phyloP scores from a whole-genome alignment of 306 rosid species.

The Echinosophora koreensis region DNA sequence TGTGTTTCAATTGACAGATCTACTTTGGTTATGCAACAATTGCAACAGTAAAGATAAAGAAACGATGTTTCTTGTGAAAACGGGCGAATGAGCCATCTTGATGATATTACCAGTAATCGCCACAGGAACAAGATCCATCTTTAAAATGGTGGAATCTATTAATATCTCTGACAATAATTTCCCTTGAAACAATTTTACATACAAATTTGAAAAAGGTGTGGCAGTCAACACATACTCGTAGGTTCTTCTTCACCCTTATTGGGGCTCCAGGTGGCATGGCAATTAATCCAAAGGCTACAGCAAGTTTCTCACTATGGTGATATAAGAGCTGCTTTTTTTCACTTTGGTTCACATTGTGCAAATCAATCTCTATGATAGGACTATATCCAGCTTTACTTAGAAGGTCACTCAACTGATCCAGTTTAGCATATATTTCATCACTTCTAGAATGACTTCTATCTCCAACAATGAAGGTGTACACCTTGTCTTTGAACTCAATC shows the following conservation, averaged over 20 bases:
- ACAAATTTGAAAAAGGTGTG: slow-evolving; percentile 78
- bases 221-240: slow-evolving; percentile 84
- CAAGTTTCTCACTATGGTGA: slow-evolving; percentile 91
- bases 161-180: slow-evolving; percentile 82
- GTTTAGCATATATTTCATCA: slow-evolving; percentile 77
- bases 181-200: slow-evolving; percentile 70
- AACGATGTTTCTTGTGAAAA: slow-evolving; percentile 5
- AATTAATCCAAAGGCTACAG: slow-evolving; percentile 85
- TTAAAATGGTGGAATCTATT: slow-evolving; percentile 91
- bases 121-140: slow-evolving; percentile 87
- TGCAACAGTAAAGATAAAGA: slow-evolving; percentile 23
- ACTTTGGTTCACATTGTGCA: slow-evolving; percentile 74
- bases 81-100: slow-evolving; percentile 28
- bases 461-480: slow-evolving; percentile 79
- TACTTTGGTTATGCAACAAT: slow-evolving; percentile 10
- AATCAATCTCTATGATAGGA: slow-evolving; percentile 79
- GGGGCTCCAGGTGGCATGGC: slow-evolving; percentile 78
- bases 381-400: slow-evolving; percentile 78
- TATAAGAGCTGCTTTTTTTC: slow-evolving; percentile 73
- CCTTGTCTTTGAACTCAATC: slow-evolving; percentile 82
- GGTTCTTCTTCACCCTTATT: slow-evolving; percentile 86
- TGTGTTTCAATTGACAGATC: slow-evolving; percentile 29
- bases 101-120: slow-evolving; percentile 82
- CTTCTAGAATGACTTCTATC: slow-evolving; percentile 81
- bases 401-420: slow-evolving; percentile 65